Conservation (phyloP, 257 asterid genomes). For the Striga asiatica region DNA sequence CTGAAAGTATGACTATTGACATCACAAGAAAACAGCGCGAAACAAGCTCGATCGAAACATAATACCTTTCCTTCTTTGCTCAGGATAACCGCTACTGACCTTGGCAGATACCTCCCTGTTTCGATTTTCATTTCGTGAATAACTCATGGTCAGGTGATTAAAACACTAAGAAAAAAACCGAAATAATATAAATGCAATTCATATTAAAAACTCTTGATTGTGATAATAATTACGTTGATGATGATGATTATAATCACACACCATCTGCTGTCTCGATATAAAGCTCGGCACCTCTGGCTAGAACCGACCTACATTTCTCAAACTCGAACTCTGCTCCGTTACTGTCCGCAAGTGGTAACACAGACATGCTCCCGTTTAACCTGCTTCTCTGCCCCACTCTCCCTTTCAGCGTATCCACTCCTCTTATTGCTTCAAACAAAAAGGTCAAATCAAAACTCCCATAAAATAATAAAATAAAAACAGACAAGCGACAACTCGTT, state of each 20-base stretch:
- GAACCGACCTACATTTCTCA: constrained; percentile 49
- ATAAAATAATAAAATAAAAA: too few relatives aligned
- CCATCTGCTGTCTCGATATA: constrained; percentile 57
- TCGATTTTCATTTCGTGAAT: constrained; percentile 2
- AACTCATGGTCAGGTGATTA: background rate
- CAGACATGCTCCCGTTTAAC: constrained; percentile 52
- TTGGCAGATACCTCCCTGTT: constrained; percentile 49
- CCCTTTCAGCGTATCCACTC: constrained; percentile 72
- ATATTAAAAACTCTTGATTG: background rate
- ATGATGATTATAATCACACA: constrained; percentile 16
- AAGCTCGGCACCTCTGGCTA: constrained; percentile 64
- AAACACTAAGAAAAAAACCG: background rate
- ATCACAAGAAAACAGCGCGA: too few relatives aligned
- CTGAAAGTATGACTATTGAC: too few relatives aligned
- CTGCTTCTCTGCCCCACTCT: constrained; percentile 50
- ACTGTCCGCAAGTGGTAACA: constrained; percentile 55
- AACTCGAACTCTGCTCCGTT: constrained; percentile 43
- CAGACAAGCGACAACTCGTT: background rate
- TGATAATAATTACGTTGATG: constrained; percentile 11
- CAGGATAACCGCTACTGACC: constrained; percentile 53
- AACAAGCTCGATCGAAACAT: constrained; percentile 1
- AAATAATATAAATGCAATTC: background rate
- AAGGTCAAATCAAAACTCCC: background rate
- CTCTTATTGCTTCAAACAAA: constrained; percentile 56
- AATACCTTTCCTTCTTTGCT: constrained; percentile 58